phyloP scores from a whole-genome alignment of 1,284 basidiomycete species.

The Neonothopanus nambi region DNA sequence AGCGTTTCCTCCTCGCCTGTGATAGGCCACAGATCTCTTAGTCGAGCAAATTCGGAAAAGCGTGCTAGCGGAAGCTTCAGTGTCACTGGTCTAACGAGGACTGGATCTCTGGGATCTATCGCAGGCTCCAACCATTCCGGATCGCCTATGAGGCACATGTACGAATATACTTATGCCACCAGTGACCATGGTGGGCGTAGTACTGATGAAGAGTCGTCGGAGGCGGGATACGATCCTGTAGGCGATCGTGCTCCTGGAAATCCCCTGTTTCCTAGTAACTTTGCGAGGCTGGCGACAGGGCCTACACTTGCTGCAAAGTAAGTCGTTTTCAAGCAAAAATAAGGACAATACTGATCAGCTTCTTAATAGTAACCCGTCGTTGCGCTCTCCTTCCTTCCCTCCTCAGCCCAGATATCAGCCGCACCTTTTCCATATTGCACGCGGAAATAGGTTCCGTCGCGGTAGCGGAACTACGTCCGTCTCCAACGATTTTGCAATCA shows the following conservation, averaged over 20 bases:
- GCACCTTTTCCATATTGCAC: neutral
- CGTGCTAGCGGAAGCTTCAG: neutral
- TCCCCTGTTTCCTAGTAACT: slow-evolving; percentile 68
- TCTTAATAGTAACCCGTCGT: slow-evolving; percentile 27
- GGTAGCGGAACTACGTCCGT: neutral
- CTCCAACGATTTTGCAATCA: slow-evolving; percentile 11
- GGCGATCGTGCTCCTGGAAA: slow-evolving; percentile 59
- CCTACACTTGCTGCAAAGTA: slow-evolving; percentile 61
- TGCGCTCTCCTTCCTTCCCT: slow-evolving; percentile 24
- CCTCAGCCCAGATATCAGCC: slow-evolving; percentile 22
- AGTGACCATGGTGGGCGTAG: neutral
- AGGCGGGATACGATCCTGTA: slow-evolving; percentile 30
- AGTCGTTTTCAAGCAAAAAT: slow-evolving; percentile 20
- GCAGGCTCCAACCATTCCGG: neutral
- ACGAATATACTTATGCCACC: neutral
- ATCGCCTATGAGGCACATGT: no score
- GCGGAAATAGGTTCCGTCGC: slow-evolving; percentile 6
- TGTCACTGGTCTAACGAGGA: slow-evolving; percentile 8
- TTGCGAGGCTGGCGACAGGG: slow-evolving; percentile 56
- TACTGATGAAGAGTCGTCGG: slow-evolving; percentile 1
- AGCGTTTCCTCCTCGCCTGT: neutral
- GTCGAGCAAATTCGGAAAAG: neutral
- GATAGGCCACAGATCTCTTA: neutral
- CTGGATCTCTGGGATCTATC: slow-evolving; percentile 13
- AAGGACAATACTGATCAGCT: neutral